Conservation (phyloP, 2,329 filamentous ascomycete genomes). For the Claviceps arundinis region DNA sequence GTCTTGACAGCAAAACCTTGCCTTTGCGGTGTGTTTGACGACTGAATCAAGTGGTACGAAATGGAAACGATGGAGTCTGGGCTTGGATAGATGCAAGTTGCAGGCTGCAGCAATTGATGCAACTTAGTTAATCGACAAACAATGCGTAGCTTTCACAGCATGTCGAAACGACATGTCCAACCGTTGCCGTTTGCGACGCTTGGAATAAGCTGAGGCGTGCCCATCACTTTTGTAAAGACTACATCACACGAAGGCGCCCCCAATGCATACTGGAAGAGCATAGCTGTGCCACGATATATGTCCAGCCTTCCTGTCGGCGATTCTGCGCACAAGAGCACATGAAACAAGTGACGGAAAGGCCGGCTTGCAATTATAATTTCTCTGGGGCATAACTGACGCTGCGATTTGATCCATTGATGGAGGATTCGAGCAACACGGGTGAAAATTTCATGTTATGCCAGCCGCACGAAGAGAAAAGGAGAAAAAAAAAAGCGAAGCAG, state of each 20-base stretch:
- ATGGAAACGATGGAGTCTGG: neutral
- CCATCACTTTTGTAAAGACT: too few species aligned
- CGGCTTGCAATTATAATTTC: conserved; percentile 63
- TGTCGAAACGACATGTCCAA: too few species aligned
- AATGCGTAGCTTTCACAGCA: neutral
- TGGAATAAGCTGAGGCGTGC: too few species aligned
- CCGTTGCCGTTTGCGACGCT: too few species aligned
- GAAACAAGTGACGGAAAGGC: conserved; percentile 35
- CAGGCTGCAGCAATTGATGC: neutral
- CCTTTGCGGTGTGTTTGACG: too few species aligned
- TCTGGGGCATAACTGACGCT: conserved; percentile 77
- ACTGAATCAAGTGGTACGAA: neutral
- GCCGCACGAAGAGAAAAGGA: conserved; percentile 64
- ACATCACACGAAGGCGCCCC: neutral
- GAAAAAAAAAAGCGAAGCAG: conserved; percentile 24
- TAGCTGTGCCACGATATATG: neutral
- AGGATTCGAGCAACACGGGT: conserved; percentile 71
- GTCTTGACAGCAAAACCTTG: too few species aligned
- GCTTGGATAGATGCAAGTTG: neutral
- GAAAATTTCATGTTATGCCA: conserved; percentile 52
- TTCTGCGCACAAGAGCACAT: conserved; percentile 15
- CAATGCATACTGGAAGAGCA: neutral
- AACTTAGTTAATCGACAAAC: neutral
- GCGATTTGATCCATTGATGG: conserved; percentile 36
- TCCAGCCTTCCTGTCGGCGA: conserved; percentile 13